Evolutionary conservation across 352 stramenopile species (phyloP), one percentile per base, ranked within the genome.

Genomic region (Phytophthora pinifolia): DNA sequence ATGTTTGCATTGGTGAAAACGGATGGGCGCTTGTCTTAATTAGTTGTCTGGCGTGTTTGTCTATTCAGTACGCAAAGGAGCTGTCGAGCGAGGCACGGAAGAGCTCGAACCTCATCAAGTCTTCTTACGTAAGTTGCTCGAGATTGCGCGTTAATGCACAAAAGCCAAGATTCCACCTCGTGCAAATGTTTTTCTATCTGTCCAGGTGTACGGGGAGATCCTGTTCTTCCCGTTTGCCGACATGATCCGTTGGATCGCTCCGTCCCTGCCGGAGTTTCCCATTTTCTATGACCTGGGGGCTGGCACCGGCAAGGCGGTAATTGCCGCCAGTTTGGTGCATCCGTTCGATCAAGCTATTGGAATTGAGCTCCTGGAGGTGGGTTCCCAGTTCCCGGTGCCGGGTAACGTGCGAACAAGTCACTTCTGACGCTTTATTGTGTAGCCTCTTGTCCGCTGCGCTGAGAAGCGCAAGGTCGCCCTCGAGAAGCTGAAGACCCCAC

Each of bases 241-340:
- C 18, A 74, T 79, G 6, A 76, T 94, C 27, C 73, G 74, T 25
- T 90, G 61, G 54, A 63, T 92, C 27, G 74, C 76, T 13, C 68
- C 81, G 4, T 76, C 57, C 7, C 67, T 94, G 10, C 81, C 79
- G 1, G 75, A 88, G 39, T 73, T 89, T 47, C 53, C 80, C 9
- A 71, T 92, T 47, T 93, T 94, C 54, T 94, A 93, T 50, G 85
- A 94, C 50, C 60, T 94, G 53, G 85, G 85, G 15, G 91, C 85
- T 65, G 85, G 85, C 14, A 88, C 72, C 2, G 85, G 85, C 36
- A 92, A 93, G 45, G 85, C 85, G 1, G 83, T 94, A 37, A 67
- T 94, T 20, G 83, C 83, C 0, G 85, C 85, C 20, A 86, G 74
- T 50, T 59, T 94, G 9, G 47, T 93, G 36, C 81, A 94, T 46